Conservation (phyloP, 345 rosid genomes). For the Luvunga scandens region DNA sequence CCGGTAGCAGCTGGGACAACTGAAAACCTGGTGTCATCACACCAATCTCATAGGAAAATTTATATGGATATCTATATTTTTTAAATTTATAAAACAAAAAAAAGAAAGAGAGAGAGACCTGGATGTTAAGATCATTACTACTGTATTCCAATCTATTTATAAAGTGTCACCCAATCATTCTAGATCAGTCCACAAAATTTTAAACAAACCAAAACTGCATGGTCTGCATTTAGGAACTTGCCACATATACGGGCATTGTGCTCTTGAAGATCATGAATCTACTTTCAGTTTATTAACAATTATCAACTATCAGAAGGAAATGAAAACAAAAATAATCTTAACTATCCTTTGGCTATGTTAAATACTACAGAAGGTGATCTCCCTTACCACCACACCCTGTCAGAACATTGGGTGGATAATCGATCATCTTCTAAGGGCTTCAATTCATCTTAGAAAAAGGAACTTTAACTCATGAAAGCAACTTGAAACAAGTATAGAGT, state of each 20-base stretch:
- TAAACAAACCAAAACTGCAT: background rate
- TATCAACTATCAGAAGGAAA: background rate
- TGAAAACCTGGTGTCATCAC: slow-evolving; percentile 13
- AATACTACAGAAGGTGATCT: background rate
- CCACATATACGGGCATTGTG: background rate
- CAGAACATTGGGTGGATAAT: background rate
- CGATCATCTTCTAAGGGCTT: background rate
- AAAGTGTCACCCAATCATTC: background rate
- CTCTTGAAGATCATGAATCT: background rate
- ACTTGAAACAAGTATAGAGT: background rate
- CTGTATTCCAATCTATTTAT: background rate
- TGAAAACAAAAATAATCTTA: background rate
- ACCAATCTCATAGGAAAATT: background rate
- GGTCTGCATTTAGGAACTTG: background rate
- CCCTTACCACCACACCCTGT: background rate
- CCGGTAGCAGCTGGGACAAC: slow-evolving; percentile 7
- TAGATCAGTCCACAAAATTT: background rate
- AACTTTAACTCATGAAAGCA: background rate
- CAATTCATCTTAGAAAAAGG: background rate
- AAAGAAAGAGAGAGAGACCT: background rate
- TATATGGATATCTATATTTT: background rate
- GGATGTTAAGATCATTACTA: background rate
- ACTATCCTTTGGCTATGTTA: background rate
- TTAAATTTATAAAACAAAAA: no score
- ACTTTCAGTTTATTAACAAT: background rate